Evolutionary conservation across 1,139 yeast species (phyloP).

Genomic region (Komagataea norvegica): DNA sequence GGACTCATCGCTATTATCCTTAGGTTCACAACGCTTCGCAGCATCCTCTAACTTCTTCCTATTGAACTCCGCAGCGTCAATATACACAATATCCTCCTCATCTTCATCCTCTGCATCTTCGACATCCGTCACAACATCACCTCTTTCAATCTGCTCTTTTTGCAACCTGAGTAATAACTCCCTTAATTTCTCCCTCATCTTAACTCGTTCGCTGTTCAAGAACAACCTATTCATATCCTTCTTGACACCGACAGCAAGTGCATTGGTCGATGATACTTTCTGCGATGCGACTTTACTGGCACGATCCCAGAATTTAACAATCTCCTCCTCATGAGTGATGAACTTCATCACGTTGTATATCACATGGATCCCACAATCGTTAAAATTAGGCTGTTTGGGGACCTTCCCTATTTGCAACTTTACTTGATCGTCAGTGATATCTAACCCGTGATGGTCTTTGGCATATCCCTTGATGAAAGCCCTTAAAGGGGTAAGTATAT

Average conservation of each 20-base stretch:
- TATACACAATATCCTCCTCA: slow-evolving; percentile 21
- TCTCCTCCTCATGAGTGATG: slow-evolving; percentile 45
- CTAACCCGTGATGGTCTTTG: slow-evolving; percentile 51
- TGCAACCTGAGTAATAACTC: slow-evolving; percentile 32
- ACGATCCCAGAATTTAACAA: slow-evolving; percentile 47
- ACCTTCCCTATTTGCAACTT: slow-evolving; percentile 44
- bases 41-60: too few species aligned
- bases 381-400: slow-evolving; percentile 82
- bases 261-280: too few species aligned
- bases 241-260: too few species aligned
- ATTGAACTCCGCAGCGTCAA: slow-evolving; percentile 21
- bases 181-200: slow-evolving; percentile 35
- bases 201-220: slow-evolving; percentile 32
- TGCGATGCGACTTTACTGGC: too few species aligned
- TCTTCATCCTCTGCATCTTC: slow-evolving; percentile 3
- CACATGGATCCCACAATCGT: slow-evolving; percentile 94
- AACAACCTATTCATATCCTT: slow-evolving; percentile 26
- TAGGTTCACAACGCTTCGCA: too few species aligned
- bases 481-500: slow-evolving; percentile 52
- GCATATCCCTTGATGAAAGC: slow-evolving; percentile 69
- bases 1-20: not conserved
- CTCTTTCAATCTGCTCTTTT: slow-evolving; percentile 34
- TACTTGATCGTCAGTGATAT: slow-evolving; percentile 41
- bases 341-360: slow-evolving; percentile 72
- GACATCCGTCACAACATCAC: slow-evolving; percentile 12